Evolutionary conservation across 176 grass and related monocot genomes (phyloP), one percentile per base, ranked within the genome.

Genomic region (Zea luxurians): DNA sequence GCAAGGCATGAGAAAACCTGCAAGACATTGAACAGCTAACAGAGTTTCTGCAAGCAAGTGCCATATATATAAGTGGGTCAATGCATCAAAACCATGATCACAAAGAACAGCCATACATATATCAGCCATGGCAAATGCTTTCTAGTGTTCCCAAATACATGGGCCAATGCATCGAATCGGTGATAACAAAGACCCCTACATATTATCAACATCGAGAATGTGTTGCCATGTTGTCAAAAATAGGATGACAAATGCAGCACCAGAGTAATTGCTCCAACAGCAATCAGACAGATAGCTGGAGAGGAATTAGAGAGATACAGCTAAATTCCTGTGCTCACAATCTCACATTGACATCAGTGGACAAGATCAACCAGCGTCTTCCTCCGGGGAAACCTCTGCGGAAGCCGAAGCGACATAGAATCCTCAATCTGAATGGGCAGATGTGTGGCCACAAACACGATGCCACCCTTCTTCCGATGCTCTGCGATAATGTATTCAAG

Each of bases 391-490:
- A 99, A 99, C 77, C 96, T 91, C 65, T 86, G 81, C 1, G 96
- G 96, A 7, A 96, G 96, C 35, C 96, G 77, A 36, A 99, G 88
- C 5, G 35, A 88, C 96, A 93, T 93, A 2, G 92, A 68, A 87
- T 99, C 96, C 83, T 99, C 88, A 37, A 99, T 95, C 73, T 88
- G 13, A 15, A 98, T 94, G 0, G 77, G 95, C 73, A 94, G 59
- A 80, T 98, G 91, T 0, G 91, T 94, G 20, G 91, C 95, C n/a
- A 98, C 95, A 46, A 98, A 86, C 35, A 94, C 91, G 17, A 94
- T 98, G 50, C 91, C 95, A 37, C 95, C 95, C 82, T 90, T 98
- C 83, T 79, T 98, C 53, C 91, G 86, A 62, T 98, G 95, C 68
- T 94, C 95, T 0, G 91, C 88, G 40, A 99, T 95, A 80, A 95